Base-by-base conservation (phyloP, 805 yeast genomes). In the Candida ponderosae region DNA sequence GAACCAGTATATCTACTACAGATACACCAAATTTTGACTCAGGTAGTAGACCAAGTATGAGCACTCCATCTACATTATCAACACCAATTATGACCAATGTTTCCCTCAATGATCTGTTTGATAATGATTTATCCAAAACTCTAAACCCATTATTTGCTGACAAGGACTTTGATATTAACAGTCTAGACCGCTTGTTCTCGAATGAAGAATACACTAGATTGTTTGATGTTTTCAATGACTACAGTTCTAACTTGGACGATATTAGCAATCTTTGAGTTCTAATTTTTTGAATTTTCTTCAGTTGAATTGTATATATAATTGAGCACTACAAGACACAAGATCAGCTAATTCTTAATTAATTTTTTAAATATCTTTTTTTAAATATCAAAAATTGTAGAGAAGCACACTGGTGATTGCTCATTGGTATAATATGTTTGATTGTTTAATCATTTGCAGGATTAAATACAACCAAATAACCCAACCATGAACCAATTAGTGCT, bases 181-280 rank as follows among this genome's bases (percentile, higher is more conserved):
- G 13, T 27, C 13, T 27, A 15, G 29, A 27, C 13, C 7, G 29
- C 13, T 11, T 40, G 5, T 29, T 50, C 14, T 37, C 55, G 4
- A 38, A 42, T 29, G 54, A 50, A 23, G 55, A 52, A 19, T 50
- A 47, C 27, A 46, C 51, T 8, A 42, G 46, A 31, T 29, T 52
- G 17, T 52, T 43, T 33, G 51, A 51, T 6, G 29, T 52, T 18
- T 50, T 52, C 40, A 54, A 51, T 19, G 54, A 49, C 32, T 51
- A 46, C 29, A 21, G 17, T 27, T 6, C 6, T 15, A 27, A 27
- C 9, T 21, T 21, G 9, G 23, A 21, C 9, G 23, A 21, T 21
- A 21, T 21, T 9, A 21, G 9, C 23, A 21, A 21, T 21, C 9
- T 21, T 7, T 21, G 9, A 21, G 23, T 21, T 21, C 9, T n/a